Evolutionary conservation across 2,329 filamentous ascomycete genomes (phyloP).

Genomic region (Phialophora macrospora): DNA sequence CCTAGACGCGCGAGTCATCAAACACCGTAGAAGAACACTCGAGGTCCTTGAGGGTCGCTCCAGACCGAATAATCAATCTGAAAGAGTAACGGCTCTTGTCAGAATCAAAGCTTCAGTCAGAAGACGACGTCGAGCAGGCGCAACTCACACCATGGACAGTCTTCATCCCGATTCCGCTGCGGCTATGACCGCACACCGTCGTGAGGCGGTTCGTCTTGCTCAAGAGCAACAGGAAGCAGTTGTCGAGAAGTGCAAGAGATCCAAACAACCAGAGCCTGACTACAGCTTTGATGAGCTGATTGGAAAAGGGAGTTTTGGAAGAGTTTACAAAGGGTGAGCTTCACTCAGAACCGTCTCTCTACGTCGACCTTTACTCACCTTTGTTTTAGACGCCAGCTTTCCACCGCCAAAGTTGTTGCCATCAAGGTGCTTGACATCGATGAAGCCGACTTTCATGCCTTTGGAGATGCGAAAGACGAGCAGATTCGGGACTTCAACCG

Average conservation of each 20-base stretch:
- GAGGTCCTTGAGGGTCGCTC: slow-evolving; percentile 16
- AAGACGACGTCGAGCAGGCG: slow-evolving; percentile 47
- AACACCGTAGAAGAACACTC: slow-evolving; percentile 20
- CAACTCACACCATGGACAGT: slow-evolving; percentile 33
- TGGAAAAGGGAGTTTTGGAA: slow-evolving; percentile 57
- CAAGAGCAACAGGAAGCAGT: slow-evolving; percentile 53
- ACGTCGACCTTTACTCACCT: slow-evolving; percentile 5
- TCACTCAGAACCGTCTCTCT: neutral
- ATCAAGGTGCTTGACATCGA: slow-evolving; percentile 59
- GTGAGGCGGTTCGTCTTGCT: slow-evolving; percentile 55
- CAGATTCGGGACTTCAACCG: slow-evolving; percentile 62
- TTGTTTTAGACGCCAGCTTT: slow-evolving; percentile 43
- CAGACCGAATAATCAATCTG: slow-evolving; percentile 14
- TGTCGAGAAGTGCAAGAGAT: slow-evolving; percentile 53
- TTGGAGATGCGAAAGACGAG: slow-evolving; percentile 54
- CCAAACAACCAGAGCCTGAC: slow-evolving; percentile 51
- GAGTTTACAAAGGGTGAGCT: slow-evolving; percentile 56
- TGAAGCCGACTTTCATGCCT: slow-evolving; percentile 53
- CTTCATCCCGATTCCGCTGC: slow-evolving; percentile 35
- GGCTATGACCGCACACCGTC: slow-evolving; percentile 55
- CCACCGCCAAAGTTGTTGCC: slow-evolving; percentile 52
- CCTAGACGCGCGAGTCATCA: slow-evolving; percentile 12
- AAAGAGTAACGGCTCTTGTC: neutral
- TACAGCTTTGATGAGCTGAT: slow-evolving; percentile 59
- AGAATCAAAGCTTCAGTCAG: slow-evolving; percentile 14